Base-by-base conservation (phyloP, 2,329 filamentous ascomycete genomes). In the Cladophialophora chaetospira region DNA sequence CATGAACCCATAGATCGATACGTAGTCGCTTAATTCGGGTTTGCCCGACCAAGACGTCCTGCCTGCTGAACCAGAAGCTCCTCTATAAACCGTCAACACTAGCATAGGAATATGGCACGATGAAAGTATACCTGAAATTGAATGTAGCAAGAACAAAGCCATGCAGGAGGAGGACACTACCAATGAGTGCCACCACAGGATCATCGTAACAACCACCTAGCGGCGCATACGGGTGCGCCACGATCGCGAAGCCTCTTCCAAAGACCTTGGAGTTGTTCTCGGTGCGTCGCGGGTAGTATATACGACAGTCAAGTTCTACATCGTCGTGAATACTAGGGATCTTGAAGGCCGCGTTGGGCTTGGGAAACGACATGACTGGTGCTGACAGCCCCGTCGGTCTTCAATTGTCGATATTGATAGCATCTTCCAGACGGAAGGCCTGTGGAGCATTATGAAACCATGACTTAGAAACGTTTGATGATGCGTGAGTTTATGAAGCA, bases 221-320 rank as follows among this genome's bases (percentile, higher is more conserved):
- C 0, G 90, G 87, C 29, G 90, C 91, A 69, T 97, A 97, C 0
- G 94, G 93, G 71, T 97, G 94, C 10, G 92, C 92, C 35, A 97
- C 76, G 3, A 96, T 78, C 0, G 85, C 85, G 38, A 63, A 66
- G 3, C 79, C 83, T 58, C 72, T 77, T 4, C 53, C 60, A 44
- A 58, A 55, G n/a, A 53, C 5, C 4, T 28, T n/a, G 52, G 19
- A 50, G 53, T 29, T 57, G 54, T 43, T 56, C 68, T 58, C 58
- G 40, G 53, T 67, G 64, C 61, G 55, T 9, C 33, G 73, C 65
- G 88, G 87, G 65, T 94, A 87, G 72, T 94, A 95, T 58, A 97
- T 75, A 55, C 93, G 88, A 69, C 91, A 95, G 65, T 92, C 83
- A 54, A 99, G 83, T 9, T 80, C 75, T 9, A 81, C 83, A 57